These are phyloP conservation scores for Epithemia pelagica DNA, from an alignment of 108 stramenopile genomes.

Conservation along the genomic window DNA sequence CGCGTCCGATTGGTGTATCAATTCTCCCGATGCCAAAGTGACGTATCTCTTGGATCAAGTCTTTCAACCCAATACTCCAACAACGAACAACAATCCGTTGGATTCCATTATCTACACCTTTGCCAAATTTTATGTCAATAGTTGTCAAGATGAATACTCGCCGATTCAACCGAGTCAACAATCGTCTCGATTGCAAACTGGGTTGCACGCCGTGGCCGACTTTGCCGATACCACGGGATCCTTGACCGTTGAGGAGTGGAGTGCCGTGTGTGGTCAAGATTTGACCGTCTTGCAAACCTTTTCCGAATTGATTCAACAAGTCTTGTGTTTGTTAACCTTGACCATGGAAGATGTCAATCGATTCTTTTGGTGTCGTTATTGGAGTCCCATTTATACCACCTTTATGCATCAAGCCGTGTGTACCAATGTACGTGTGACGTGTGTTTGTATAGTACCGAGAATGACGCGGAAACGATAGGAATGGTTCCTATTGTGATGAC, in stretches of 20 bases:
- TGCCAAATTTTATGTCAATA: background rate
- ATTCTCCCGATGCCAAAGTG: constrained; percentile 1
- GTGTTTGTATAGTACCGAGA: too few species aligned
- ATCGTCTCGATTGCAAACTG: background rate
- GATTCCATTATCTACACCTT: background rate
- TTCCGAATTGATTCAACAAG: background rate
- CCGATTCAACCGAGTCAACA: background rate
- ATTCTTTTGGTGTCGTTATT: background rate
- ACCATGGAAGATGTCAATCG: background rate
- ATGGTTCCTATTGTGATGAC: too few species aligned
- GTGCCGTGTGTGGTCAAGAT: background rate
- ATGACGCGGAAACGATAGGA: too few species aligned
- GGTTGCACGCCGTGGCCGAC: background rate
- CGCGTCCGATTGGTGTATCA: background rate
- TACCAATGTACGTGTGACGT: background rate
- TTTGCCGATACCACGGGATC: background rate
- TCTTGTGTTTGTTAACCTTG: background rate
- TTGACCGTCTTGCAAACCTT: background rate
- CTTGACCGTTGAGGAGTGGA: background rate
- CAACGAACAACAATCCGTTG: background rate
- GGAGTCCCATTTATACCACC: background rate
- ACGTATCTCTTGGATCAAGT: background rate
- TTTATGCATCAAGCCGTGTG: background rate
- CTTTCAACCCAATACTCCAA: too few species aligned
- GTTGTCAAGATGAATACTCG: background rate